Base-by-base conservation (phyloP, 2,329 filamentous ascomycete genomes). In the Trichoderma atrobrunneum region DNA sequence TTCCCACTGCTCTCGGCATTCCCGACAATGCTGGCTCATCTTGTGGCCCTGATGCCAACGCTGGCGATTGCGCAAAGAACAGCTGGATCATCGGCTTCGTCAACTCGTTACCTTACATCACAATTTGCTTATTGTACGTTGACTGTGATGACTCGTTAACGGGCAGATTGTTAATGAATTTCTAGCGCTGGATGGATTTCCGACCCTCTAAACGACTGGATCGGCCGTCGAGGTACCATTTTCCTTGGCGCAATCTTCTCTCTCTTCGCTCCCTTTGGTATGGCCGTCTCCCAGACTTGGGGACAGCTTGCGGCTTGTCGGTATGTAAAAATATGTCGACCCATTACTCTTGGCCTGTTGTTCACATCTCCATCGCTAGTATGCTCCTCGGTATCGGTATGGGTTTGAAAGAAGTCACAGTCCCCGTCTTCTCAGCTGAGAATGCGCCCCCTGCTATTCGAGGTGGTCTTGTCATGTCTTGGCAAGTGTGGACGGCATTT, bases 171-270 rank as follows among this genome's bases (percentile, higher is more conserved):
- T 74, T 74, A 70, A 18, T 71, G 24, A n/a, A n/a, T 24, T 21
- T 14, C 10, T 60, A 85, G 84, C 75, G 87, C 87, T 26, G 85
- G 86, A 72, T 91, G 89, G 89, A 80, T 90, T 7, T 89, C 89
- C 0, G 89, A 91, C 69, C 89, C 89, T 1, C 75, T 89, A 14
- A 92, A 92, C 76, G 81, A 87, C 54, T 81, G 81, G 12, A 75
- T 89, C 32, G 90, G 89, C 48, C 88, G 90, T 51, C 87, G 89
- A 66, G 88, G 89, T 12, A 87, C 88, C 60, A 92, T 92, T 73
- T 92, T 91, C 77, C 78, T 90, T 60, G 86, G 86, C 7, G 88
- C 87, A 14, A 81, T 90, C 75, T 90, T 92, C 78, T 91, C 88
- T 75, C 80, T 91, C 2, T 76, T 91, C 12, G 82, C 89, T 1